Base-by-base conservation (phyloP, 768 basidiomycete species). In the Filobasidium wieringae region DNA sequence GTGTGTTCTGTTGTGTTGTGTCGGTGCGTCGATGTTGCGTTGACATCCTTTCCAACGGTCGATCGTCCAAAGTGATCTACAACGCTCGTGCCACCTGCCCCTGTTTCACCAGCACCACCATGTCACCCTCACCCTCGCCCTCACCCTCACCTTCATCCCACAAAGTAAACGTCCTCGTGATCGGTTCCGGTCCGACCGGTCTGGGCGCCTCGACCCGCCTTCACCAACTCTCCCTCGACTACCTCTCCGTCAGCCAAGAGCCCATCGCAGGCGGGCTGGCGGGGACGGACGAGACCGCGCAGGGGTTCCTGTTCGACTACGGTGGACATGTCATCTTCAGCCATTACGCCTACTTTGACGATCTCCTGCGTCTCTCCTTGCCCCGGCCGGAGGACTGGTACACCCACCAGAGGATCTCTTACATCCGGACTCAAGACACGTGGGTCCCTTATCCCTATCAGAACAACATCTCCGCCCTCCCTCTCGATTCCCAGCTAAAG, bases 311-410 rank as follows among this genome's bases (percentile, higher is more conserved):
- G 37, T 75, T 75, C 58, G 74, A 75, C 58, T 71, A 73, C n/a
- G 69, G 69, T 8, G 73, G 75, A 9, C 75, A 76, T 64, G 75
- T 76, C 53, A 76, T 76, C 59, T 76, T 76, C 64, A 70, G 69
- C 17, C 74, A 76, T 64, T 76, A 75, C 57, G 64, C 68, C 33
- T 76, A 73, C 65, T 75, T 76, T 55, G 75, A 76, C 63, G 73
- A 73, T 53, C 60, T 61, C 31, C 65, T 76, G 54, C 59, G 74
- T 56, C 64, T 71, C 40, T 74, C 75, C 8, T 64, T 76, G n/a
- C 74, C 74, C 29, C 65, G 68, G 24, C 61, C 66, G 1, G 71
- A 74, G 12, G 75, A 76, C 62, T 76, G 75, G 75, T 70, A 66
- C 55, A 64, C 67, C 36, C 75, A 75, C 65, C 69, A 75, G 61